Percentiles rank a stretch among this genome's conserved stretches.
These are phyloP conservation scores for Omphalea diandra DNA, from an alignment of 441 rosid species.

Conservation along the genomic window DNA sequence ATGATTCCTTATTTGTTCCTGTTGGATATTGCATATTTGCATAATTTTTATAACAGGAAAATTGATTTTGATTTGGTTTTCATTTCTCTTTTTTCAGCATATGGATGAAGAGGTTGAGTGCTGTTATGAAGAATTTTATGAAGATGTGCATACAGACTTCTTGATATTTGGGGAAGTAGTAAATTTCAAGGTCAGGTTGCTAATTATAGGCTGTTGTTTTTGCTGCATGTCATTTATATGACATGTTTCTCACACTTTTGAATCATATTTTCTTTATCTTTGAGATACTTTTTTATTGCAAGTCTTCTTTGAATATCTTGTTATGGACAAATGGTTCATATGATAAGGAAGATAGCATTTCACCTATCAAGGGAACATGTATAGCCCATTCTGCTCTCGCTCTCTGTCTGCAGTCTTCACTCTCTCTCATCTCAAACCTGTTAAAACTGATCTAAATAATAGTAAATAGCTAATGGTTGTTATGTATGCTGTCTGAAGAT, in stretches of 20 bases:
- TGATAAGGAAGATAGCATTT: slow-evolving; percentile 1
- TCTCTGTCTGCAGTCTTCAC: no score
- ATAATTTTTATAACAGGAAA: neutral
- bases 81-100: slow-evolving; percentile 49
- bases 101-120: slow-evolving; percentile 89
- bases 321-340: slow-evolving; percentile 8
- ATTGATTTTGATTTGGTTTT: slow-evolving; percentile 24
- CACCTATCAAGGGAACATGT: neutral
- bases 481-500: slow-evolving; percentile 14
- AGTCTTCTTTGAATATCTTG: neutral
- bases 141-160: slow-evolving; percentile 97
- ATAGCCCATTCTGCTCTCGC: neutral
- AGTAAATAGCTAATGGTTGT: neutral
- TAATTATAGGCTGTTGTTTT: slow-evolving; percentile 22
- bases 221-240: neutral
- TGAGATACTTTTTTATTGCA: slow-evolving; percentile 10
- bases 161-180: slow-evolving; percentile 89
- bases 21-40: neutral
- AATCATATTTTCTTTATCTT: neutral
- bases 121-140: slow-evolving; percentile 88
- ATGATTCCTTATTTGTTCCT: neutral
- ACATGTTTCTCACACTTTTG: neutral
- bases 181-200: slow-evolving; percentile 93
- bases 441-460: neutral
- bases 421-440: neutral